Percentiles rank a stretch among this genome's conserved stretches.
Evolutionary conservation across 2,329 filamentous ascomycete species (phyloP).

Genomic region (Calonectria hongkongensis): DNA sequence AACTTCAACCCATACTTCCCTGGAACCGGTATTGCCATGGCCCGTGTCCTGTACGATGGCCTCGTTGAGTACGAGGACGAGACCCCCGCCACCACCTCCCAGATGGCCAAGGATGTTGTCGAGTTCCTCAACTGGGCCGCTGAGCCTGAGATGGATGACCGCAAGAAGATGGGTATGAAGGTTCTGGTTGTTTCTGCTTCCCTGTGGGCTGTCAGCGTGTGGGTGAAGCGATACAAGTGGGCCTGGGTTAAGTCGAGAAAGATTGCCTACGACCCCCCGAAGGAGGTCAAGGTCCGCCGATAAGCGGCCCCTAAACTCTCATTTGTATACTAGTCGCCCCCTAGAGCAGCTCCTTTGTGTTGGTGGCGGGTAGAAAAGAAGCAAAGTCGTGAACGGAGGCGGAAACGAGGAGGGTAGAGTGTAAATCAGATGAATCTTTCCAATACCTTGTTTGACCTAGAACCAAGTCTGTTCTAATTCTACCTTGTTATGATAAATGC

Average conservation of each 20-base stretch:
- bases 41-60: slow-evolving; percentile 97
- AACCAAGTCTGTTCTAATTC: slow-evolving; percentile 25
- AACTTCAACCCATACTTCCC: slow-evolving; percentile 99
- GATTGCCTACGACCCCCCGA: slow-evolving; percentile 89
- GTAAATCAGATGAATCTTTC: slow-evolving; percentile 71
- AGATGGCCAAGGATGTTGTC: slow-evolving; percentile 99
- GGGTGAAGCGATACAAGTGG: slow-evolving; percentile 99
- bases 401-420: slow-evolving; percentile 64
- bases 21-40: slow-evolving; percentile 99
- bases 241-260: slow-evolving; percentile 95
- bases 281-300: slow-evolving; percentile 69
- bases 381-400: slow-evolving; percentile 56
- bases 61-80: slow-evolving; percentile 98
- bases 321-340: slow-evolving; percentile 67
- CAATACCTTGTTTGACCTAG: slow-evolving; percentile 59
- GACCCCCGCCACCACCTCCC: slow-evolving; percentile 94
- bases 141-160: slow-evolving; percentile 99
- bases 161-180: slow-evolving; percentile 99
- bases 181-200: slow-evolving; percentile 86
- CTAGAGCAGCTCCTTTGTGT: slow-evolving; percentile 67
- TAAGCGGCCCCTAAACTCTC: slow-evolving; percentile 61
- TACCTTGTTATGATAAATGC: slow-evolving; percentile 13
- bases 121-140: slow-evolving; percentile 99
- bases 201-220: slow-evolving; percentile 91
- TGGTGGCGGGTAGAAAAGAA: slow-evolving; percentile 64